Conservation (phyloP, 2,329 filamentous ascomycete genomes). For the Albophoma yamanashiensis region DNA sequence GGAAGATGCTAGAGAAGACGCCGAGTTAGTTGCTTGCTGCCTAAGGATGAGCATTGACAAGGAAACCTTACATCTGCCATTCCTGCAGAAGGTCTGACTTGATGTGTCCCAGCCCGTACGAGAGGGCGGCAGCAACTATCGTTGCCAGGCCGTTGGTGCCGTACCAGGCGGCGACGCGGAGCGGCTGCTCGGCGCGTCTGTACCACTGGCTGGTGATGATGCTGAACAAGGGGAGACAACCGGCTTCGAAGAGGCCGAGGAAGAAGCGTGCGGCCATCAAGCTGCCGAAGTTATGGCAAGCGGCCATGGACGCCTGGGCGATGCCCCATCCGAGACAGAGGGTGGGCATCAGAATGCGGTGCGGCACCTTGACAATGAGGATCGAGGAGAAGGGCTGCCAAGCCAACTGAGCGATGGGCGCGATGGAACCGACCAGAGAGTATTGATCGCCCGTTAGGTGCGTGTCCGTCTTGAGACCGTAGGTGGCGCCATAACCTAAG, state of each 20-base stretch:
- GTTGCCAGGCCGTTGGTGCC: conserved; percentile 48
- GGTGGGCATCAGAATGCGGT: conserved; percentile 44
- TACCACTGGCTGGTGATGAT: conserved; percentile 39
- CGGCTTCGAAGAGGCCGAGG: conserved; percentile 38
- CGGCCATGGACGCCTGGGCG: conserved; percentile 33
- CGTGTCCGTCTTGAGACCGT: conserved; percentile 38
- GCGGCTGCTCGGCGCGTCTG: conserved; percentile 43
- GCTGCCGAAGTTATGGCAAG: conserved; percentile 33
- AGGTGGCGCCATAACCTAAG: conserved; percentile 46
- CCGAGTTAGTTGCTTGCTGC: not conserved
- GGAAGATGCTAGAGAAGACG: conserved; percentile 29
- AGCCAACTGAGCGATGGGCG: conserved; percentile 47
- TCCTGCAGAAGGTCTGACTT: conserved; percentile 11
- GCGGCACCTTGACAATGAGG: conserved; percentile 50
- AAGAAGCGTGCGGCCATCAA: conserved; percentile 39
- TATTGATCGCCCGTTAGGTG: conserved; percentile 42
- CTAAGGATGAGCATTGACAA: not conserved
- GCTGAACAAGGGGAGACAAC: conserved; percentile 35
- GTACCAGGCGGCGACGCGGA: conserved; percentile 57
- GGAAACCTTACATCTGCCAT: conserved; percentile 11
- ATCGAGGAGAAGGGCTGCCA: conserved; percentile 51
- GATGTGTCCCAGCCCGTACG: conserved; percentile 47
- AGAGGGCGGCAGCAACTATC: conserved; percentile 44
- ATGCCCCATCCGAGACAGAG: conserved; percentile 35
- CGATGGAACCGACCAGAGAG: conserved; percentile 45